A percentile compares a stretch with the other conserved stretches of the same genome.
Conservation (phyloP, 805 yeast species). For the Pichia cephalocereana region DNA sequence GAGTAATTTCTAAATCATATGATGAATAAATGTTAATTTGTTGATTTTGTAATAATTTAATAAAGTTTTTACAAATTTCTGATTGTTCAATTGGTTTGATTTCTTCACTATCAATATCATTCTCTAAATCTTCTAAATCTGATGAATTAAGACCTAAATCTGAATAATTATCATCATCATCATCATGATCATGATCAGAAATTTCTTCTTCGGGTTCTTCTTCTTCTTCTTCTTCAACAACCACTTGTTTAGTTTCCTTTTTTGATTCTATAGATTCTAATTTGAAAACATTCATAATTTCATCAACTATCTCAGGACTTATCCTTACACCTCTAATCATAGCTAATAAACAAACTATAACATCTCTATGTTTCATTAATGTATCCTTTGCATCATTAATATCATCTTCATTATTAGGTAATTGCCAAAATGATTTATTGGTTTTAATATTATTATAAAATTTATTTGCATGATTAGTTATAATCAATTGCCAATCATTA, state of each 20-base stretch:
- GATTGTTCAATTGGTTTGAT: too few species aligned
- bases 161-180: neutral
- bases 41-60: slow-evolving; percentile 4
- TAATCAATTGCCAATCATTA: slow-evolving; percentile 15
- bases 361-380: slow-evolving; percentile 6
- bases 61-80: neutral
- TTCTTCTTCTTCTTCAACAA: neutral
- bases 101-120: neutral
- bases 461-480: slow-evolving; percentile 17
- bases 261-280: neutral
- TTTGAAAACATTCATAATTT: neutral
- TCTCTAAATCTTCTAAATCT: neutral
- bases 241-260: neutral
- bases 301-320: neutral
- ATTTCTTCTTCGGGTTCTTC: neutral
- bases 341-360: slow-evolving; percentile 12
- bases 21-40: slow-evolving; percentile 11
- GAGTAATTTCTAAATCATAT: slow-evolving; percentile 14
- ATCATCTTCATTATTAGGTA: slow-evolving; percentile 2
- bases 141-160: neutral
- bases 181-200: neutral
- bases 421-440: slow-evolving; percentile 18
- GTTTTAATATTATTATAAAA: slow-evolving; percentile 14
- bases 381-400: slow-evolving; percentile 2
- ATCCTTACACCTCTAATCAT: slow-evolving; percentile 11